Evolutionary conservation across 495 filamentous ascomycete genomes (phyloP), one percentile per base, ranked within the genome.

Genomic region (Neurospora sp.): DNA sequence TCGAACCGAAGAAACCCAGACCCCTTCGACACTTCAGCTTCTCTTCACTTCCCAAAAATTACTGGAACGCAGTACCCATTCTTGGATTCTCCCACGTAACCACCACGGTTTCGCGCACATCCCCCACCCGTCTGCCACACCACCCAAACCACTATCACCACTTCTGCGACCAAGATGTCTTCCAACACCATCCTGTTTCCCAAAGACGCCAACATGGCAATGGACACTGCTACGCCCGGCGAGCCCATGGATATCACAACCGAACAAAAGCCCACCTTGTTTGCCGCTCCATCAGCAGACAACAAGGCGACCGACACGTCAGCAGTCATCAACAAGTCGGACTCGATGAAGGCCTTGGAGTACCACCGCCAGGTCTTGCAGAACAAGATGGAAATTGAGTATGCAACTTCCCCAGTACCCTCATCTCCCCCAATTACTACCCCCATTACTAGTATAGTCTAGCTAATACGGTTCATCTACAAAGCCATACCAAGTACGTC

Each of bases 351-450:
- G 85, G 86, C 81, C 76, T 90, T 96, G 87, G 93, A 94, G 71
- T 90, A 94, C 77, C 93, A 95, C 81, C 90, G 93, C 48, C 90
- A 94, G 82, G 84, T 91, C 21, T 80, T 96, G 73, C 89, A 94
- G 82, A 89, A 85, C 40, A 92, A 91, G 83, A 82, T 95, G 71
- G 89, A 91, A 39, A 89, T 88, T 62, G 88, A 89, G 92, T 94
- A 6, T 37, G 54, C 39, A 28, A 17, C 36, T n/a, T 24, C 4
- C 17, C 69, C 19, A 45, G 19, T 5, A 9, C 42, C 42, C 42
- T n/a, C 19, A 9, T 34, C 69, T 11, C 69, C 69, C 21, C 9
- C 39, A 8, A 8, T 39, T 45, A 28, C 40, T 5, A 7, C 8
- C 43, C 59, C 19, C 15, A 45, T 40, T 48, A 28, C 42, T 11